Conservation (phyloP, 305 asterid genomes). For the Fraxinus velutina region DNA sequence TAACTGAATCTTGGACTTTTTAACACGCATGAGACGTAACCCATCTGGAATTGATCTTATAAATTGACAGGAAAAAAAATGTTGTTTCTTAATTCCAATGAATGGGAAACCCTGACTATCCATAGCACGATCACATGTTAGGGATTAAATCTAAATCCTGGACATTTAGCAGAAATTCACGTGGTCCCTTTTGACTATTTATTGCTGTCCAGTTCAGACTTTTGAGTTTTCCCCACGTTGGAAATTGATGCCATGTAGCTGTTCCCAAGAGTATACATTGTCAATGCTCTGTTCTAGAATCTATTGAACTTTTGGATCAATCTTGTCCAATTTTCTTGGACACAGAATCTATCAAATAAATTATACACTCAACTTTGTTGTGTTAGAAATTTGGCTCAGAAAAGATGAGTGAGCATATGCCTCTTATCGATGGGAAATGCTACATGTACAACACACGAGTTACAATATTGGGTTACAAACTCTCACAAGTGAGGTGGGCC, state of each 20-base stretch:
- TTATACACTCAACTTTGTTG: not conserved
- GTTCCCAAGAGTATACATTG: not conserved
- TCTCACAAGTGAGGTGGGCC: too few relatives aligned
- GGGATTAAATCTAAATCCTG: not conserved
- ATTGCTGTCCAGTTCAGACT: not conserved
- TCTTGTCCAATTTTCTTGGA: not conserved
- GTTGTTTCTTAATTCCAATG: not conserved
- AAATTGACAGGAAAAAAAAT: not conserved
- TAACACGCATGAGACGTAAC: not conserved
- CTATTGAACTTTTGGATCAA: not conserved
- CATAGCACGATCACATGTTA: not conserved
- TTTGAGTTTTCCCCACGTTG: not conserved
- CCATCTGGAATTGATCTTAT: not conserved
- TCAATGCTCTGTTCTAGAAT: not conserved
- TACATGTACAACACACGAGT: too few relatives aligned
- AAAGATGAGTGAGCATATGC: not conserved
- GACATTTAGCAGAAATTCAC: not conserved
- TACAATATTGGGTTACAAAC: too few relatives aligned
- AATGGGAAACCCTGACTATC: not conserved
- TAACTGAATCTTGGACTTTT: not conserved
- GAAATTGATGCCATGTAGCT: not conserved
- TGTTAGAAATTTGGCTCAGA: not conserved
- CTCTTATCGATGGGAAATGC: not conserved
- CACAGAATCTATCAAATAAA: not conserved
- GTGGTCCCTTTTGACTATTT: not conserved